A percentile compares a stretch with the other conserved stretches of the same genome.
These are phyloP conservation scores for Plasmodium falciparum DNA, from an alignment of 169 alveolate species.

Conservation along the genomic window DNA sequence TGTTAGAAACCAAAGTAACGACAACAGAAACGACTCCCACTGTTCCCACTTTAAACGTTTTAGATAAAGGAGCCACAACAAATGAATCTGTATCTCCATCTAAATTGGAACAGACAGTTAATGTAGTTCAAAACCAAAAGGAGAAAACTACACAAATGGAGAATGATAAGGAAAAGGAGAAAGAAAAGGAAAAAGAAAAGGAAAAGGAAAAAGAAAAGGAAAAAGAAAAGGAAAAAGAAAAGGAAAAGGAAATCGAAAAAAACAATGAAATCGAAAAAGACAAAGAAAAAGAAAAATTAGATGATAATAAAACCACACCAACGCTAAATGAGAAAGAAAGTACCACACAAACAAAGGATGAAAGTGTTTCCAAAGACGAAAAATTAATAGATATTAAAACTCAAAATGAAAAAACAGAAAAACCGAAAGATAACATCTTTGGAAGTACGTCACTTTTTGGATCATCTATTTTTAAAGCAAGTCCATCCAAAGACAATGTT, in stretches of 20 bases:
- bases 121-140: too few species aligned
- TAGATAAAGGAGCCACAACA: too few species aligned
- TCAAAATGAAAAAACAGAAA: background rate
- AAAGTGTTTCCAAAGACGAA: background rate
- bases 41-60: too few species aligned
- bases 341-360: background rate
- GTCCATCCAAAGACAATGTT: background rate
- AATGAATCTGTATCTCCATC: too few species aligned
- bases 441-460: conserved; percentile 20
- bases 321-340: background rate
- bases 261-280: conserved; percentile 1
- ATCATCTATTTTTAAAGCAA: conserved; percentile 19
- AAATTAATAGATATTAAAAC: background rate
- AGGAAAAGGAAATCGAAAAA: background rate
- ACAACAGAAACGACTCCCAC: background rate
- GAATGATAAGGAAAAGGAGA: background rate
- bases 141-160: background rate
- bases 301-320: background rate
- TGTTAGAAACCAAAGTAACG: background rate
- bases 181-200: background rate
- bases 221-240: background rate
- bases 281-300: conserved; percentile 13
- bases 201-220: background rate
- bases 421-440: background rate
- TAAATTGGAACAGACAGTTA: too few species aligned